Base-by-base conservation (phyloP, 306 rosid genomes). In the Vigna nakashimae region DNA sequence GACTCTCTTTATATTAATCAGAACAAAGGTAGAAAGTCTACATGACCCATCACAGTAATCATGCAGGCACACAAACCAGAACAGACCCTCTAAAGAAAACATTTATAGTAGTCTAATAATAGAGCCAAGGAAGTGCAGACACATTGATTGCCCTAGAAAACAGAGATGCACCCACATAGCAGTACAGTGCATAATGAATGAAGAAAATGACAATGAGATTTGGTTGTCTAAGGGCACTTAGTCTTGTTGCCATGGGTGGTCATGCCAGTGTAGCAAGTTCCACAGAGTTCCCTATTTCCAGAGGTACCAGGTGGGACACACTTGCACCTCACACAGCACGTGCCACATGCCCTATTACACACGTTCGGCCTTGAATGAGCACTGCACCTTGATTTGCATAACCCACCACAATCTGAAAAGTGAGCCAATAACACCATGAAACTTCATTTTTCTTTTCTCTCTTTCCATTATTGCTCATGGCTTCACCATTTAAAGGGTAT, bases 221-320 rank as follows among this genome's bases (percentile, higher is more conserved):
- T 51, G 22, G 2, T n/a, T 5, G 3, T 22, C 28, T 76, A 88
- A 49, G 93, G 93, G 42, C 93, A 89, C 78, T 89, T 89, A 62
- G 91, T 87, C 71, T 11, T 83, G 71, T 89, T 89, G 68, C 76
- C 81, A 50, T 89, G 93, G 50, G 93, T 89, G 30, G 89, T 87
- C 96, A 89, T 91, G 42, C 69, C 85, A 16, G 91, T 87, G 65
- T 91, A 91, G 77, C 96, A 91, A 24, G 81, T 40, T 5, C 93
- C 96, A 63, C 96, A 91, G 3, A 87, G 48, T 34, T 91, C 96
- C 34, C 96, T 86, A 42, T 91, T 91, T 1, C 96, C 96, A 0
- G 89, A 57, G 0, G 93, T 89, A 0, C 96, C 96, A 4, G 93
- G 93, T 20, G 96, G 93, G 48, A 91, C 96, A 26, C 93, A 89